Conservation (phyloP, 2,329 filamentous ascomycete species). For the Curvularia sp. region DNA sequence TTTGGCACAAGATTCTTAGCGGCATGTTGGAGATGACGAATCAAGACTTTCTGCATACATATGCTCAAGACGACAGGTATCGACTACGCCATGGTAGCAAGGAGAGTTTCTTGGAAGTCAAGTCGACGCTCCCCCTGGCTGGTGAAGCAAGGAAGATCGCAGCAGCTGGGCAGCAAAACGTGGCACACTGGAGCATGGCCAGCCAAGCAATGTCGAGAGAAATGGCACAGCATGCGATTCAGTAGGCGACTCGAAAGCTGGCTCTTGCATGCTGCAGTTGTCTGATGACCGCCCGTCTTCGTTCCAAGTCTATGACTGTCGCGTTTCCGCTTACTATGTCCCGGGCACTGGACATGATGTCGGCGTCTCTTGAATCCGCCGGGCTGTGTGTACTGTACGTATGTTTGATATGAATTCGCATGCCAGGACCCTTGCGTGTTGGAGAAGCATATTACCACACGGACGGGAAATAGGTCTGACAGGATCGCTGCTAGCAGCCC, state of each 20-base stretch:
- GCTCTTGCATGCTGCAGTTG: background rate
- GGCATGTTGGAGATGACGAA: background rate
- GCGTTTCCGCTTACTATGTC: background rate
- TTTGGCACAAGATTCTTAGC: background rate
- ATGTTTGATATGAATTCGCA: background rate
- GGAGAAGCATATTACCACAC: slow-evolving; percentile 12
- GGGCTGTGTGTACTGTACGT: background rate
- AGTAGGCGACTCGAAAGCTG: background rate
- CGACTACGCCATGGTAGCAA: background rate
- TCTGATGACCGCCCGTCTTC: background rate
- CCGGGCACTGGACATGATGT: background rate
- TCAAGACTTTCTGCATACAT: background rate
- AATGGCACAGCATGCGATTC: background rate
- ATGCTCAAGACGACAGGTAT: background rate
- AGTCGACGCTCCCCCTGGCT: background rate
- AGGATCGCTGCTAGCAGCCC: slow-evolving; percentile 22
- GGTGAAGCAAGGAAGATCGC: slow-evolving; percentile 13
- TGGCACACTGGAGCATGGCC: slow-evolving; percentile 1
- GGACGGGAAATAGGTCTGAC: slow-evolving; percentile 9
- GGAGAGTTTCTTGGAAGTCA: background rate
- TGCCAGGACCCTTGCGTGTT: slow-evolving; percentile 8
- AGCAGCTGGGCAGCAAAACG: background rate
- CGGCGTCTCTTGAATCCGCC: background rate
- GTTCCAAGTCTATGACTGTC: background rate
- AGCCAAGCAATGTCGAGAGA: background rate